Percentiles rank a stretch among this genome's conserved stretches.
These are phyloP conservation scores for Aspergillus awamori DNA, from an alignment of 2,329 filamentous ascomycete species.

Conservation along the genomic window DNA sequence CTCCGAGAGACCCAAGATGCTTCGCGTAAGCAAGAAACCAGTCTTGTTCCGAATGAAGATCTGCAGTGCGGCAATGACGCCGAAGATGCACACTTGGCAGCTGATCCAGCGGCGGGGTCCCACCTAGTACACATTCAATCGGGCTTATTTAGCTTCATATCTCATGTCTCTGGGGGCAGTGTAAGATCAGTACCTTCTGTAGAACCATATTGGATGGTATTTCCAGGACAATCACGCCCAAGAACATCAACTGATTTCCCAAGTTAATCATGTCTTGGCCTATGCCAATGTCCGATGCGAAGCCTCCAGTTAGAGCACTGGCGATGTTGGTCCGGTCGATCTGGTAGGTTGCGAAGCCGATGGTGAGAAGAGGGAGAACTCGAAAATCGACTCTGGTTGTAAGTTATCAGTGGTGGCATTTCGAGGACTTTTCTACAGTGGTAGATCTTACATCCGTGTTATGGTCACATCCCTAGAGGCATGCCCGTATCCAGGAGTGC, in stretches of 20 bases:
- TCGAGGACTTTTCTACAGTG: background rate
- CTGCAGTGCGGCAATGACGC: slow-evolving; percentile 51
- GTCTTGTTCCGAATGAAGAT: slow-evolving; percentile 46
- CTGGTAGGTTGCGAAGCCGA: slow-evolving; percentile 56
- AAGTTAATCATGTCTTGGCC: slow-evolving; percentile 55
- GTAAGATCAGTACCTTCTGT: slow-evolving; percentile 15
- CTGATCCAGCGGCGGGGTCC: slow-evolving; percentile 55
- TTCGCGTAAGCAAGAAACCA: slow-evolving; percentile 50
- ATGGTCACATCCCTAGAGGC: background rate
- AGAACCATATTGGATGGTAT: slow-evolving; percentile 55
- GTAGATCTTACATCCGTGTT: background rate
- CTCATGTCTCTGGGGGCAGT: background rate
- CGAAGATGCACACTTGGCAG: slow-evolving; percentile 53
- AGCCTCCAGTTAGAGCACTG: slow-evolving; percentile 54
- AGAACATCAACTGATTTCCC: slow-evolving; percentile 58
- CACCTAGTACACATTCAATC: slow-evolving; percentile 29
- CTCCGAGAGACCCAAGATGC: slow-evolving; percentile 53
- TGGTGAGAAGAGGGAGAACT: slow-evolving; percentile 53
- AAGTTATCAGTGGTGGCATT: background rate
- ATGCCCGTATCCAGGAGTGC: background rate
- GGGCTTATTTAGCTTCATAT: slow-evolving; percentile 5
- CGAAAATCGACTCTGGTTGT: slow-evolving; percentile 48
- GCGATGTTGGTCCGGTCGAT: slow-evolving; percentile 58
- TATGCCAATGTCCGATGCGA: slow-evolving; percentile 48
- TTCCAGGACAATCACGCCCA: slow-evolving; percentile 54